These are phyloP conservation scores for Fraxinus pennsylvanica DNA, from an alignment of 257 asterid genomes.

Conservation along the genomic window DNA sequence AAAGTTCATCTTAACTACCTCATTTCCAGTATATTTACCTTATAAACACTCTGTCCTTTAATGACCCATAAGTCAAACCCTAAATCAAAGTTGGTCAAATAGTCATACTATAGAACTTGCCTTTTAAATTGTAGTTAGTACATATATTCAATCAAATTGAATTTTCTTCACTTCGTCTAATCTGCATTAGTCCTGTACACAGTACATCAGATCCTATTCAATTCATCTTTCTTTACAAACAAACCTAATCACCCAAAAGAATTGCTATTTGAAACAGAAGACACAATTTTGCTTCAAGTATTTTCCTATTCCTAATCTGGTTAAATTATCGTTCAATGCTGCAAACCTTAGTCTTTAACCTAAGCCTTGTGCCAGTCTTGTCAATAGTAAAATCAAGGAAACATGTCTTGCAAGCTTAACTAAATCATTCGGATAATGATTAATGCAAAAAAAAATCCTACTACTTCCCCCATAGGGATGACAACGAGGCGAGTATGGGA, in stretches of 20 bases:
- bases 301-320: background rate
- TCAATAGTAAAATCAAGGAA: background rate
- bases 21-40: background rate
- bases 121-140: background rate
- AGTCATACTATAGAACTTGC: background rate
- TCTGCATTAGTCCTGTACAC: background rate
- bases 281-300: background rate
- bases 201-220: background rate
- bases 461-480: background rate
- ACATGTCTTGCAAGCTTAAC: background rate
- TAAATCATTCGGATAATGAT: background rate
- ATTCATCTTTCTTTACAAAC: constrained; percentile 1
- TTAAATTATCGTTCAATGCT: background rate
- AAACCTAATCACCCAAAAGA: background rate
- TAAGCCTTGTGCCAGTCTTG: background rate
- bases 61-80: background rate
- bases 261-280: background rate
- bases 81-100: background rate
- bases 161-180: background rate
- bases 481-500: no score
- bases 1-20: background rate
- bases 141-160: background rate
- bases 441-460: background rate
- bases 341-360: background rate
- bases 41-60: background rate